Percentiles rank a stretch among this genome's conserved stretches.
These are phyloP conservation scores for Venturia nashicola DNA, from an alignment of 2,329 filamentous ascomycete genomes.

Conservation along the genomic window DNA sequence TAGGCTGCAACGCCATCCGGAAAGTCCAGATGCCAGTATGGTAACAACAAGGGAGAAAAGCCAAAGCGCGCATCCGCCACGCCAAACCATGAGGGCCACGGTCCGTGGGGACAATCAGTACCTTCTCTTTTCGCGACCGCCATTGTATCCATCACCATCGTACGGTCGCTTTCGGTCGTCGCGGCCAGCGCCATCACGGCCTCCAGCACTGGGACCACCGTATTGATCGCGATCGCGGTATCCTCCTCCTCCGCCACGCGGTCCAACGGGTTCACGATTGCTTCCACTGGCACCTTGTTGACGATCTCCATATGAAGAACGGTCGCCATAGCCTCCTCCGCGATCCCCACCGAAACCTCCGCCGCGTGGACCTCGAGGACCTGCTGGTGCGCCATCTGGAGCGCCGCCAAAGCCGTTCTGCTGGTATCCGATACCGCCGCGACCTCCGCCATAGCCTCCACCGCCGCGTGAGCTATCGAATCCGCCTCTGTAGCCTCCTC, in stretches of 20 bases:
- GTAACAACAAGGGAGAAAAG: neutral
- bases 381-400: slow-evolving; percentile 36
- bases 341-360: slow-evolving; percentile 36
- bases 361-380: slow-evolving; percentile 29
- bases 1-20: neutral
- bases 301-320: slow-evolving; percentile 15
- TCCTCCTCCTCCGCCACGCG: slow-evolving; percentile 19
- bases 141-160: slow-evolving; percentile 71
- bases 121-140: slow-evolving; percentile 49
- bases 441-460: slow-evolving; percentile 24
- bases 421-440: slow-evolving; percentile 34
- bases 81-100: too few species aligned
- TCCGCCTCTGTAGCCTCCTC: slow-evolving; percentile 19
- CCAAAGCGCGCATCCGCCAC: neutral
- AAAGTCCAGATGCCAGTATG: neutral
- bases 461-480: slow-evolving; percentile 32
- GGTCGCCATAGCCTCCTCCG: slow-evolving; percentile 27
- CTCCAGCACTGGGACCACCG: slow-evolving; percentile 30
- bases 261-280: slow-evolving; percentile 74
- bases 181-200: slow-evolving; percentile 35
- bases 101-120: slow-evolving; percentile 31
- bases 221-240: slow-evolving; percentile 32
- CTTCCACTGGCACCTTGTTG: slow-evolving; percentile 44
- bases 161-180: slow-evolving; percentile 47
- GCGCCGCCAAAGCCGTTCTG: slow-evolving; percentile 27